phyloP scores from a whole-genome alignment of 148 eudicot genomes.

The Cornus suecica region DNA sequence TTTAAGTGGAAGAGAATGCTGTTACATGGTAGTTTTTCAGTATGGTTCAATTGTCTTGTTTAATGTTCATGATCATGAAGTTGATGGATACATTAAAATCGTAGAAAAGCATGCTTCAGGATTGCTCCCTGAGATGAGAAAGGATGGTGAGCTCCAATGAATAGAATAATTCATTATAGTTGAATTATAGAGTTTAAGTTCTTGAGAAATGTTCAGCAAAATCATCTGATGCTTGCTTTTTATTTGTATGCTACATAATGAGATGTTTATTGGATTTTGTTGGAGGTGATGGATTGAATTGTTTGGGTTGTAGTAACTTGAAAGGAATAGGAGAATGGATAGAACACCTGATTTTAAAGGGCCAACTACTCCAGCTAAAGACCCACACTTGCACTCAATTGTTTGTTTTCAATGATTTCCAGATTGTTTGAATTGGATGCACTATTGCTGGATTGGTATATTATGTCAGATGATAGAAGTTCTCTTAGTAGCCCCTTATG shows the following conservation, averaged over 20 bases:
- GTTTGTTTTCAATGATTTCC: background rate
- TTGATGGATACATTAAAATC: slow-evolving; percentile 77
- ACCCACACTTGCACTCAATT: background rate
- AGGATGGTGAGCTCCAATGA: slow-evolving; percentile 64
- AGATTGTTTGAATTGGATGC: background rate
- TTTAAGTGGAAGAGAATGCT: slow-evolving; percentile 69
- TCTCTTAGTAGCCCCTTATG: background rate
- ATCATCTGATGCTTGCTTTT: background rate
- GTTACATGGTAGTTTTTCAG: slow-evolving; percentile 87
- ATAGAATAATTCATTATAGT: background rate
- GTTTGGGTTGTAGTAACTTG: no score
- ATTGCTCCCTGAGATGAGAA: slow-evolving; percentile 87
- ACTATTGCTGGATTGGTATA: background rate
- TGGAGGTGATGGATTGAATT: no score
- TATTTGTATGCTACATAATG: no score
- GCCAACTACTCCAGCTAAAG: background rate
- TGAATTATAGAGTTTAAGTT: slow-evolving; percentile 3
- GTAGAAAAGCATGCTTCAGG: slow-evolving; percentile 79
- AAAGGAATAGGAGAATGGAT: no score
- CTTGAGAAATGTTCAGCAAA: background rate
- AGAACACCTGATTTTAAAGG: slow-evolving; percentile 5
- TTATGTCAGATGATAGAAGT: background rate
- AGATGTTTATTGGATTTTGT: no score
- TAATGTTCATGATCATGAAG: slow-evolving; percentile 76
- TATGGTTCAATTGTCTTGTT: slow-evolving; percentile 93